Conservation (phyloP, 2,329 filamentous ascomycete species). For the Ciborinia camelliae region DNA sequence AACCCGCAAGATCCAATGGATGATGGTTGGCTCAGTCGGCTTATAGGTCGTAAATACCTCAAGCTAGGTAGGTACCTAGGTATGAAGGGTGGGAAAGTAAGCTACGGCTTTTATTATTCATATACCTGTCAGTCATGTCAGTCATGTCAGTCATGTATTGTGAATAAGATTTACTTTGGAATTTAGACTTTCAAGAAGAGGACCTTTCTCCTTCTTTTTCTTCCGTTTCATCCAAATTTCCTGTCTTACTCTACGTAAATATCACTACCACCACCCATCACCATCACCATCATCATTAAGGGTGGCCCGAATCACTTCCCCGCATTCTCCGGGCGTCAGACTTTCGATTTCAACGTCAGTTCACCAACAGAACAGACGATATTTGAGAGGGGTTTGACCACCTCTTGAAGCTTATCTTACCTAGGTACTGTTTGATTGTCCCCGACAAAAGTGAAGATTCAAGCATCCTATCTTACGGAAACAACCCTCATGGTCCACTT, state of each 20-base stretch:
- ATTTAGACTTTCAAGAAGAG: neutral
- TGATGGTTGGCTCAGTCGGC: neutral
- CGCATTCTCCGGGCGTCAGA: neutral
- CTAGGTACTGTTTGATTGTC: neutral
- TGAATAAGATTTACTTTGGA: neutral
- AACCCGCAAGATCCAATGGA: neutral
- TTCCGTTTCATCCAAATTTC: neutral
- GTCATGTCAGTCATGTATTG: neutral
- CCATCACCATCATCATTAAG: neutral
- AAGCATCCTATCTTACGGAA: neutral
- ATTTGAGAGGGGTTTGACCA: neutral
- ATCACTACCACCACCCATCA: neutral
- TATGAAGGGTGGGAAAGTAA: neutral
- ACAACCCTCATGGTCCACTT: neutral
- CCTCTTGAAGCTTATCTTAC: neutral
- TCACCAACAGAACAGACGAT: slow-evolving; percentile 3
- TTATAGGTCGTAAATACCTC: neutral
- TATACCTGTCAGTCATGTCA: neutral
- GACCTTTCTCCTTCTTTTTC: neutral
- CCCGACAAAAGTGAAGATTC: neutral
- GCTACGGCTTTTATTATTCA: neutral
- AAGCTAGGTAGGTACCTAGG: no score
- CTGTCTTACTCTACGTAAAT: neutral
- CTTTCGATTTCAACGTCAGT: neutral
- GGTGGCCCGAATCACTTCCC: neutral